phyloP scores from a whole-genome alignment of 139 green algal species.

The Pleodorina starrii region DNA sequence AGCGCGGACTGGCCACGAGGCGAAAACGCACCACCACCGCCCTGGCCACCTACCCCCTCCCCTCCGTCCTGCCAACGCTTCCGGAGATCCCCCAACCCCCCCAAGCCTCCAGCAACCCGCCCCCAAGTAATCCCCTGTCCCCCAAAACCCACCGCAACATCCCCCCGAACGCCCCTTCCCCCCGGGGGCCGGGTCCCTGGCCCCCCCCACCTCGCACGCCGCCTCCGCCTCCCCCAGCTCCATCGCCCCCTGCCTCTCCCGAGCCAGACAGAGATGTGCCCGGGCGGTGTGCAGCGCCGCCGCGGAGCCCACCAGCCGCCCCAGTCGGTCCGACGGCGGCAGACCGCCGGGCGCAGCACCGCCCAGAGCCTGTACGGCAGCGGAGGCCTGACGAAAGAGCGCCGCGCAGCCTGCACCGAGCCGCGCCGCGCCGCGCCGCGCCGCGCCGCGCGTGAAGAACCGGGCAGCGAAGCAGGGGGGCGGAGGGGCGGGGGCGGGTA shows the following conservation, averaged over 20 bases:
- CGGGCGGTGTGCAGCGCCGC: background rate
- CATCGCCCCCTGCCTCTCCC: slow-evolving; percentile 24
- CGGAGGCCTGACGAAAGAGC: background rate
- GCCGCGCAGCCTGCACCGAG: background rate
- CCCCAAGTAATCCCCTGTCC: no score
- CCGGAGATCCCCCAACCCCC: no score
- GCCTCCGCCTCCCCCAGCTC: slow-evolving; percentile 43
- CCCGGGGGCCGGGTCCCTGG: no score
- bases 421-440: no score
- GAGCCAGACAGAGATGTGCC: background rate
- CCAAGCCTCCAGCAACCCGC: no score
- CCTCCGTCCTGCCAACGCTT: no score
- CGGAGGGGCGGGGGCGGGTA: background rate
- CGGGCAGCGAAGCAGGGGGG: background rate
- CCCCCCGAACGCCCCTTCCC: no score
- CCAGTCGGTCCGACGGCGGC: background rate
- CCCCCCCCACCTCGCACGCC: slow-evolving; percentile 2
- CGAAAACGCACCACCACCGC: no score
- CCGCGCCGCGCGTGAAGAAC: no score
- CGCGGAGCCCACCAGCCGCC: background rate
- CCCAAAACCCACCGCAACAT: no score
- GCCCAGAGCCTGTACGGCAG: background rate
- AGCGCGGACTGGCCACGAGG: no score
- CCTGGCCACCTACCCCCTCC: no score
- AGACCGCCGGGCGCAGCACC: background rate